Conservation (phyloP, 306 rosid genomes). For the Vigna unguiculata region DNA sequence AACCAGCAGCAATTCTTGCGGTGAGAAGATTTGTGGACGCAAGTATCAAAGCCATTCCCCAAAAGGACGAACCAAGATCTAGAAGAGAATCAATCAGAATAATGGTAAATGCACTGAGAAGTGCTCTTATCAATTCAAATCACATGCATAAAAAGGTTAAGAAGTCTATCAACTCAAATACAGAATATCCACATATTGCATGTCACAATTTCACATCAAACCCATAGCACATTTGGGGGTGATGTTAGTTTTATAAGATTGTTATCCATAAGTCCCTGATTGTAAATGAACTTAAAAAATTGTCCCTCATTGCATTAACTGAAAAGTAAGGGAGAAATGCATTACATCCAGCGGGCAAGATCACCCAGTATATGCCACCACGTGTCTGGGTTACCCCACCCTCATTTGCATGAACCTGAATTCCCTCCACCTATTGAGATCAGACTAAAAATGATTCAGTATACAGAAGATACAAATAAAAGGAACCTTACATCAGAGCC, state of each 20-base stretch:
- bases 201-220: constrained; percentile 32
- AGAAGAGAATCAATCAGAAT: constrained; percentile 43
- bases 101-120: constrained; percentile 40
- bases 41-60: constrained; percentile 97
- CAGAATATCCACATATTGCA: background rate
- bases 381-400: constrained; percentile 91
- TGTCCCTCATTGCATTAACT: constrained; percentile 11
- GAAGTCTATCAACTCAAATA: background rate
- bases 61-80: constrained; percentile 98
- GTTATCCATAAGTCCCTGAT: constrained; percentile 21
- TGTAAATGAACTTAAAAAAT: constrained; percentile 19
- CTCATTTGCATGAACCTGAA: constrained; percentile 88
- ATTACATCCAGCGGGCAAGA: constrained; percentile 99
- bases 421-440: constrained; percentile 84
- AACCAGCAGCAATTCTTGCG: constrained; percentile 94
- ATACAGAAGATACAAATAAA: constrained; percentile 34
- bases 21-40: constrained; percentile 84
- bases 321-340: constrained; percentile 41
- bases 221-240: constrained; percentile 22
- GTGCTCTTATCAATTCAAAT: constrained; percentile 35
- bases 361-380: constrained; percentile 93
- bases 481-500: constrained; percentile 18
- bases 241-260: constrained; percentile 15
- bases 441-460: constrained; percentile 39
- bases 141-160: background rate